Conservation (phyloP, 441 rosid species). For the Manihot esculenta region DNA sequence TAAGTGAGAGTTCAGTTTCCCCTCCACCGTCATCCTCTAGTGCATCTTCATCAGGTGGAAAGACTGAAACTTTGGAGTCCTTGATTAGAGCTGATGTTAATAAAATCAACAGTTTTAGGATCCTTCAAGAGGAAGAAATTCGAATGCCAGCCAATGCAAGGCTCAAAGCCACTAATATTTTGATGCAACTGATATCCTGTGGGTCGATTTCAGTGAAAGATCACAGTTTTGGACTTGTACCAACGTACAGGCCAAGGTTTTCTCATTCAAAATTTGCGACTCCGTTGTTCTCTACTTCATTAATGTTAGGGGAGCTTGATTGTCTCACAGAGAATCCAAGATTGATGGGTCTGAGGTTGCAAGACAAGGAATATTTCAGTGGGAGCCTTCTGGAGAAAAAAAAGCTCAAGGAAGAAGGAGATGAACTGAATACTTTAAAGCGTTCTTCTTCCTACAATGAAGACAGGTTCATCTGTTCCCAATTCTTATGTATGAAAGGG, state of each 20-base stretch:
- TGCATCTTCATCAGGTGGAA: slow-evolving; percentile 66
- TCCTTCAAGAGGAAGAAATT: slow-evolving; percentile 76
- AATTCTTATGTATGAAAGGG: neutral
- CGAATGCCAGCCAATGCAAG: slow-evolving; percentile 62
- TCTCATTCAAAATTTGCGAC: slow-evolving; percentile 67
- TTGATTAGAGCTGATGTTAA: slow-evolving; percentile 81
- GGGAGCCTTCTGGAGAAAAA: slow-evolving; percentile 86
- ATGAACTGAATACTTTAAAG: slow-evolving; percentile 53
- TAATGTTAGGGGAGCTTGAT: slow-evolving; percentile 80
- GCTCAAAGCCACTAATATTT: slow-evolving; percentile 61
- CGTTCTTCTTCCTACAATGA: slow-evolving; percentile 96
- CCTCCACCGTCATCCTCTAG: slow-evolving; percentile 69
- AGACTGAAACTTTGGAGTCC: slow-evolving; percentile 88
- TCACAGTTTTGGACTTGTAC: slow-evolving; percentile 56
- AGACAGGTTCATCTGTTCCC: slow-evolving; percentile 59
- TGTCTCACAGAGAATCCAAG: slow-evolving; percentile 43
- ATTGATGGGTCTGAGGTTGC: slow-evolving; percentile 52
- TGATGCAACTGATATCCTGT: slow-evolving; percentile 91
- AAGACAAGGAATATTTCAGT: slow-evolving; percentile 86
- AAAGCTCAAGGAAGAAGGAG: slow-evolving; percentile 51
- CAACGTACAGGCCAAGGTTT: slow-evolving; percentile 70
- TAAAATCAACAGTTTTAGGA: slow-evolving; percentile 91
- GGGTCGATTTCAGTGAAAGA: slow-evolving; percentile 88
- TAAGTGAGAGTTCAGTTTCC: slow-evolving; percentile 56
- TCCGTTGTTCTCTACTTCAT: slow-evolving; percentile 67